Evolutionary conservation across 352 stramenopile species (phyloP).

Genomic region (Elongisporangium prolatum): DNA sequence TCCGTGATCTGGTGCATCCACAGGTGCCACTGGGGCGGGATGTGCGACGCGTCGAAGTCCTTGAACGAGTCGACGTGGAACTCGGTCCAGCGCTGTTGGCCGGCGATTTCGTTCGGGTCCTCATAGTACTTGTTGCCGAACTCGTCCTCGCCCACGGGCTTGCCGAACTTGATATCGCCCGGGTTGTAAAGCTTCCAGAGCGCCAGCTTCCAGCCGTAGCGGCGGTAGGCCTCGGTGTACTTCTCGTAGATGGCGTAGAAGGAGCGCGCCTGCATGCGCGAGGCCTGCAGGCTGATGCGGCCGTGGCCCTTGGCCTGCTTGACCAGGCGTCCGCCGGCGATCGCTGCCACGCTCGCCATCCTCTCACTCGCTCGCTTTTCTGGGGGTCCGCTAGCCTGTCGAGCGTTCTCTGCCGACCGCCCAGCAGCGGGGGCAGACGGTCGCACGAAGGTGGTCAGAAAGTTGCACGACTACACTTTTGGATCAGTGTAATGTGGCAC

Average conservation of each 20-base stretch:
- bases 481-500: neutral
- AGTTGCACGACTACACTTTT: conserved; percentile 1
- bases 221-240: conserved; percentile 77
- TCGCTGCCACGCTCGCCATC: conserved; percentile 15
- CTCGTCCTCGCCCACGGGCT: conserved; percentile 73
- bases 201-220: conserved; percentile 72
- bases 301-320: conserved; percentile 9
- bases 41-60: conserved; percentile 73
- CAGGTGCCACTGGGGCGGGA: conserved; percentile 80
- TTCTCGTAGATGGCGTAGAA: conserved; percentile 81
- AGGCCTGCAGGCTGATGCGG: neutral
- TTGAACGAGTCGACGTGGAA: conserved; percentile 74
- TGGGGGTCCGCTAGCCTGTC: neutral
- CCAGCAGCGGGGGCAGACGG: neutral
- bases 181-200: conserved; percentile 89
- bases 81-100: conserved; percentile 83
- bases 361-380: conserved; percentile 11
- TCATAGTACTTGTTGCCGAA: conserved; percentile 89
- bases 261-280: conserved; percentile 49
- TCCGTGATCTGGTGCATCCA: conserved; percentile 85
- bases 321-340: conserved; percentile 32
- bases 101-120: conserved; percentile 66
- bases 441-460: conserved; percentile 5
- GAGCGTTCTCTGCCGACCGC: neutral
- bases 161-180: conserved; percentile 85